Evolutionary conservation across 2,329 filamentous ascomycete species (phyloP).

Genomic region (Aspergillus persii): DNA sequence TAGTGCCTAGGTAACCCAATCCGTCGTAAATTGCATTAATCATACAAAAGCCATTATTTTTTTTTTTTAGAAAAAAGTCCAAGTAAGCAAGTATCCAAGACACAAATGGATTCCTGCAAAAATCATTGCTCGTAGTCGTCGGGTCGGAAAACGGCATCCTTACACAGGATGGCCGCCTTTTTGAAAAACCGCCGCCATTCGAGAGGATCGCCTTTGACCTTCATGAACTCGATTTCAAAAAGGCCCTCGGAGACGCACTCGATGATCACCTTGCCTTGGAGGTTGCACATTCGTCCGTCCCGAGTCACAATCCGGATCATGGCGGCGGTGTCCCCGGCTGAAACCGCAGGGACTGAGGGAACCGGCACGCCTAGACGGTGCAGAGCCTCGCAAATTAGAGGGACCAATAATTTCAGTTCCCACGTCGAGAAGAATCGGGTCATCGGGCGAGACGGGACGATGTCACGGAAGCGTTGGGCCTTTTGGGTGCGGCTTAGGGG

Average conservation of each 20-base stretch:
- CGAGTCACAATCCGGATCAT: constrained; percentile 71
- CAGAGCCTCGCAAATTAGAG: constrained; percentile 75
- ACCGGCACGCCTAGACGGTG: constrained; percentile 82
- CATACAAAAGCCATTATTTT: constrained; percentile 10
- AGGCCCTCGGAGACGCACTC: constrained; percentile 56
- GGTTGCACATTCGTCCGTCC: constrained; percentile 50
- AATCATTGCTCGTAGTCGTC: constrained; percentile 32
- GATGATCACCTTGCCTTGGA: constrained; percentile 46
- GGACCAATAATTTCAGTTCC: constrained; percentile 70
- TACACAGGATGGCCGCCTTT: constrained; percentile 82
- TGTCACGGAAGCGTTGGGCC: constrained; percentile 83
- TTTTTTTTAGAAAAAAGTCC: not conserved
- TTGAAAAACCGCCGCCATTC: constrained; percentile 98
- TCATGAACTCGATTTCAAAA: constrained; percentile 86
- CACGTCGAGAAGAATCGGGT: constrained; percentile 90
- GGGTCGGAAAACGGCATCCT: constrained; percentile 73
- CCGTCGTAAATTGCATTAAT: constrained; percentile 16
- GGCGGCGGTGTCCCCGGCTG: constrained; percentile 52
- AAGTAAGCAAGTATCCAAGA: too few species aligned
- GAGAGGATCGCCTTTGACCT: constrained; percentile 90
- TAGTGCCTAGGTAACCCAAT: constrained; percentile 3
- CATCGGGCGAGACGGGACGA: constrained; percentile 81
- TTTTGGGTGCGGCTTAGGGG: constrained; percentile 84
- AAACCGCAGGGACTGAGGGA: constrained; percentile 47
- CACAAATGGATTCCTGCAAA: not conserved